A percentile compares a stretch with the other conserved stretches of the same genome.
These are phyloP conservation scores for Delonix regia DNA, from an alignment of 306 rosid genomes.

Conservation along the genomic window DNA sequence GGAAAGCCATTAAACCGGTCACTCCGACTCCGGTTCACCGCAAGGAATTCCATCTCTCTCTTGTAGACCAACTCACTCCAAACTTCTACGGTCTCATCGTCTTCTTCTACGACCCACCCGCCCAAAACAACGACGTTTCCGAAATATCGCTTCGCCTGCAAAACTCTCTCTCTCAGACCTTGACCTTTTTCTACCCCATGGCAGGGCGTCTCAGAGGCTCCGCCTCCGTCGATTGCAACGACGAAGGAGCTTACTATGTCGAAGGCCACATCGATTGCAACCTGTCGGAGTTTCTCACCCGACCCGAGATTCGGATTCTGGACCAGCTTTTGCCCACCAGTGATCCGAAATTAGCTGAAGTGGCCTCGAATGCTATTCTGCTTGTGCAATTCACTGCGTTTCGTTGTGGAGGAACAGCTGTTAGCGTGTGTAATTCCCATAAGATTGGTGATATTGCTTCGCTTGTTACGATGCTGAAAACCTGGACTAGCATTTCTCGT, in stretches of 20 bases:
- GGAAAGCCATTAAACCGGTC: conserved; percentile 22
- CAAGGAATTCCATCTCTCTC: conserved; percentile 26
- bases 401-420: conserved; percentile 35
- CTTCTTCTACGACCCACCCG: conserved; percentile 22
- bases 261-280: conserved; percentile 5
- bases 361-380: background rate
- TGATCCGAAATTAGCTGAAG: background rate
- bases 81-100: conserved; percentile 19
- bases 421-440: conserved; percentile 10
- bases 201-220: conserved; percentile 19
- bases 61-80: conserved; percentile 24
- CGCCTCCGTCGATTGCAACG: conserved; percentile 17
- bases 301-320: conserved; percentile 3
- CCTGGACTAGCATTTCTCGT: background rate
- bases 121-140: background rate
- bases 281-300: conserved; percentile 4
- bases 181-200: conserved; percentile 17
- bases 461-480: background rate
- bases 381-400: conserved; percentile 33
- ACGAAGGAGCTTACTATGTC: conserved; percentile 30
- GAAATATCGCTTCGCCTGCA: conserved; percentile 1
- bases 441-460: background rate
- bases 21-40: conserved; percentile 30
- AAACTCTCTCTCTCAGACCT: conserved; percentile 11
- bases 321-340: conserved; percentile 6